Percentiles rank a stretch among this genome's conserved stretches.
Conservation (phyloP, 2,329 filamentous ascomycete genomes). For the Beauveria varroae region DNA sequence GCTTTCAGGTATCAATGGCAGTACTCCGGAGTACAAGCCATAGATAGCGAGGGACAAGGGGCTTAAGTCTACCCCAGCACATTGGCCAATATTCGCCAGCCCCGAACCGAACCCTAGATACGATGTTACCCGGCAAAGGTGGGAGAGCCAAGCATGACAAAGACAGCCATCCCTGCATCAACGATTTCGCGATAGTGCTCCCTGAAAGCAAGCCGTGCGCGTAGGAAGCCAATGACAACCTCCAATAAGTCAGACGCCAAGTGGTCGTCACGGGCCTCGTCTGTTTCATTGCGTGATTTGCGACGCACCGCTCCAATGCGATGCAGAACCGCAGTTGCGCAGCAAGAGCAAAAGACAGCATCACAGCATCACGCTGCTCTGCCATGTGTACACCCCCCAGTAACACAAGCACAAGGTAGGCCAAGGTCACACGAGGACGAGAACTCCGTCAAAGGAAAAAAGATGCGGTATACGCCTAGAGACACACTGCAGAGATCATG, state of each 20-base stretch:
- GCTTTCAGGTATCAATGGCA: no score
- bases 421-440: not conserved
- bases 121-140: not conserved
- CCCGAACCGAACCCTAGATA: not conserved
- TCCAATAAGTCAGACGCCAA: not conserved
- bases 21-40: no score
- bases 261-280: not conserved
- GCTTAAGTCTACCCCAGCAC: no score
- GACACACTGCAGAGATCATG: not conserved
- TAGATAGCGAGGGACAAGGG: no score
- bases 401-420: no score
- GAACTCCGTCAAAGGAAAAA: not conserved
- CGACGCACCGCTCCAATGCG: not conserved
- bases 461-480: not conserved
- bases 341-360: not conserved
- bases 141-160: not conserved
- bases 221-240: not conserved
- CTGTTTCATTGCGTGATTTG: not conserved
- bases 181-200: not conserved
- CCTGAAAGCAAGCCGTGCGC: not conserved
- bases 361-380: not conserved
- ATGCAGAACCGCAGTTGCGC: not conserved
- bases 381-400: not conserved
- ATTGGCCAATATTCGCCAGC: no score
- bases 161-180: not conserved